These are phyloP conservation scores for Funneliformis mosseae DNA, from an alignment of 192 early-diverging fungal genomes.

Conservation along the genomic window DNA sequence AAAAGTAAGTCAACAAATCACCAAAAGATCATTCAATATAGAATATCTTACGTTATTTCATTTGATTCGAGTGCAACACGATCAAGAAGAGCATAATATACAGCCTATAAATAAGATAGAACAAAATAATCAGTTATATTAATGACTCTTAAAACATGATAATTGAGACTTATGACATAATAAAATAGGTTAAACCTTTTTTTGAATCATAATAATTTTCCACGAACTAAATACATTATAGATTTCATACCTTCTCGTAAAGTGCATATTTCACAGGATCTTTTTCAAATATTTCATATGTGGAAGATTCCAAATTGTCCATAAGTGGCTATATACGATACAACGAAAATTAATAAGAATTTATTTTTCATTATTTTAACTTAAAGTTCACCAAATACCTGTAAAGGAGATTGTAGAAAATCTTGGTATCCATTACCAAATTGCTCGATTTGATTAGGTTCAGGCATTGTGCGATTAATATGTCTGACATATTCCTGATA, in stretches of 20 bases:
- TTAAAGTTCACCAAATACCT: slow-evolving; percentile 32
- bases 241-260: slow-evolving; percentile 71
- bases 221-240: neutral
- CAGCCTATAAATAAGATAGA: slow-evolving; percentile 41
- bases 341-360: neutral
- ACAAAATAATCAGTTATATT: neutral
- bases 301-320: slow-evolving; percentile 91
- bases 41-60: slow-evolving; percentile 27
- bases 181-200: neutral
- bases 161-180: neutral
- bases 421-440: slow-evolving; percentile 91
- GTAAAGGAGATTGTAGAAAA: slow-evolving; percentile 80
- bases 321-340: slow-evolving; percentile 75
- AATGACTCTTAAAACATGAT: slow-evolving; percentile 2
- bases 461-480: slow-evolving; percentile 65
- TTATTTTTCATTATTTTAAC: neutral
- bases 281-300: slow-evolving; percentile 96
- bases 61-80: slow-evolving; percentile 41
- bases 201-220: neutral
- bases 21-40: neutral
- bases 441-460: slow-evolving; percentile 62
- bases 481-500: slow-evolving; percentile 83
- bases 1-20: slow-evolving; percentile 31
- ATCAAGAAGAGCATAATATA: slow-evolving; percentile 61
- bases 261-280: slow-evolving; percentile 92